Conservation (phyloP, 129 eudicot species). For the Flaveria ramosissima region DNA sequence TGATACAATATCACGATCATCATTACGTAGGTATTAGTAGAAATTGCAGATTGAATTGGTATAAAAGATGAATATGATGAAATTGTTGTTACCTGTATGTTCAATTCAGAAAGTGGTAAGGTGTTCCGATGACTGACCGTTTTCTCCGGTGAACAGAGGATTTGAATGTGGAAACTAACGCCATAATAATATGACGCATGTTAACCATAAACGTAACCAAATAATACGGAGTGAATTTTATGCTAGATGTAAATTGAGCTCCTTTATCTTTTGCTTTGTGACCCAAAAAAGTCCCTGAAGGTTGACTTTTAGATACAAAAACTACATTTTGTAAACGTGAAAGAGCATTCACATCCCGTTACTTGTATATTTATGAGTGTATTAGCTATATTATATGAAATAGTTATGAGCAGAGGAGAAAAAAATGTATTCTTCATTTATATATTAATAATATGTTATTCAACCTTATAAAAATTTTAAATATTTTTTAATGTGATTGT, state of each 20-base stretch:
- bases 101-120: conserved; percentile 23
- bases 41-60: conserved; percentile 1
- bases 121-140: conserved; percentile 28
- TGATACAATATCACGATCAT: conserved; percentile 15
- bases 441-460: too few species aligned
- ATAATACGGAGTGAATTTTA: conserved; percentile 20
- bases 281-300: too few species aligned
- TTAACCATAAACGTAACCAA: conserved; percentile 35
- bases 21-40: not conserved
- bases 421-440: too few species aligned
- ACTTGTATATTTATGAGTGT: too few species aligned
- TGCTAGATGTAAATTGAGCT: not conserved
- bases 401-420: too few species aligned
- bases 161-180: conserved; percentile 10
- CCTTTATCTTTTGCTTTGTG: too few species aligned
- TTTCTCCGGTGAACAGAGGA: conserved; percentile 26
- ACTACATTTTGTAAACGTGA: too few species aligned
- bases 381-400: too few species aligned
- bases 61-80: conserved; percentile 3
- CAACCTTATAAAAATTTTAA: too few species aligned
- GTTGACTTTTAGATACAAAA: too few species aligned
- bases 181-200: conserved; percentile 35
- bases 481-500: too few species aligned
- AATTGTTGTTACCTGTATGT: conserved; percentile 33
- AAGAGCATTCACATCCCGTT: too few species aligned